Base-by-base conservation (phyloP, 306 rosid species). In the Casuarina glauca region DNA sequence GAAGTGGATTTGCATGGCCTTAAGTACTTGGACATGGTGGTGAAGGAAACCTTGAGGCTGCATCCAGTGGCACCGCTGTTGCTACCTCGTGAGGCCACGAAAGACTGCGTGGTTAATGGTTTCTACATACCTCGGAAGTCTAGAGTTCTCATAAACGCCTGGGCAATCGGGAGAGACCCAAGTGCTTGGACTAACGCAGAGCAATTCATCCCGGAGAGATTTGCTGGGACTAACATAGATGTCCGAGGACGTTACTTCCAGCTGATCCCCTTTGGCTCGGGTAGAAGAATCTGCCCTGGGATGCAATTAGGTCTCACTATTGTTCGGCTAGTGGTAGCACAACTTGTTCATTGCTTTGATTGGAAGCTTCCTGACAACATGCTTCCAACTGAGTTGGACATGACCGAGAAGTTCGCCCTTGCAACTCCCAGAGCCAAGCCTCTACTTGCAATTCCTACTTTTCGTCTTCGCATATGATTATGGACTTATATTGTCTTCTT, bases 221-320 rank as follows among this genome's bases (percentile, higher is more conserved):
- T 89, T 20, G 53, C 17, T 0, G 3, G 79, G 10, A 72, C 4
- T 19, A 20, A 78, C 4, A 12, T 84, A 2, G 85, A 84, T 6
- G 3, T 86, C 4, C 9, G 41, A 2, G 89, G 86, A n/a, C 35
- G 52, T 8, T 85, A 83, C 7, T 89, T 77, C 26, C 13, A 75
- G 54, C 79, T 89, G 0, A 20, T 87, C 20, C 89, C 88, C 71
- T 87, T 89, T 75, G 89, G 89, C 32, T 82, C 85, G 1, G 84
- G 87, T 9, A 57, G 87, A 0, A 80, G 88, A 78, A 69, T 83
- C 12, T 86, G 90, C 11, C 83, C 86, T 1, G 89, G 87, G 19
- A 43, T 86, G 41, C 79, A 86, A 12, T 53, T 88, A 51, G 92
- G 88, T 7, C 64, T 88, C 1, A 57, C 26, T 16, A 66, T 78